Evolutionary conservation across 2,329 filamentous ascomycete species (phyloP).

Genomic region (Diaporthe helianthi): DNA sequence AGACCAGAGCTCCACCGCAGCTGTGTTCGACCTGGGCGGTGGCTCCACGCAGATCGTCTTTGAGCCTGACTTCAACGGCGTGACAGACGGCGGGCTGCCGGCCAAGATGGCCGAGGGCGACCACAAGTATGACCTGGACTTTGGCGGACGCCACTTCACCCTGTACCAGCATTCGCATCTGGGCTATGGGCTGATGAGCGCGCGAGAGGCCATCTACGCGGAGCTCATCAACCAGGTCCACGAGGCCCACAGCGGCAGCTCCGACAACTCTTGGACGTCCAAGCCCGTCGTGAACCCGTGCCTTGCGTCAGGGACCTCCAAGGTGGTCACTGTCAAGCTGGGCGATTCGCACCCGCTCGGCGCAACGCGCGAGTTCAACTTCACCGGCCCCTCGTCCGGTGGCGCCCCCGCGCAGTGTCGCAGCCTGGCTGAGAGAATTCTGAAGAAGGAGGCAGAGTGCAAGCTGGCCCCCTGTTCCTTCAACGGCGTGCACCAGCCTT

Average conservation of each 20-base stretch:
- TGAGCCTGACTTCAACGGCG: conserved; percentile 87
- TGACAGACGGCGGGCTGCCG: conserved; percentile 78
- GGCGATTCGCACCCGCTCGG: conserved; percentile 71
- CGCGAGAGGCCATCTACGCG: conserved; percentile 84
- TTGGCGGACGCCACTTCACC: conserved; percentile 88
- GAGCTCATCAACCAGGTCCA: conserved; percentile 76
- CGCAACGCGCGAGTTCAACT: conserved; percentile 73
- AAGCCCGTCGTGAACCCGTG: conserved; percentile 83
- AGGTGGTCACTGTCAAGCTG: conserved; percentile 76
- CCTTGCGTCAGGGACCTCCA: conserved; percentile 80
- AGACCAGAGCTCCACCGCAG: conserved; percentile 88
- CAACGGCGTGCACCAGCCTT: conserved; percentile 95
- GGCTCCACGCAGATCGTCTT: conserved; percentile 99
- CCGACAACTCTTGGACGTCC: conserved; percentile 70
- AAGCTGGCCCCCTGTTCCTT: conserved; percentile 92
- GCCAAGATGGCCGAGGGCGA: conserved; percentile 86
- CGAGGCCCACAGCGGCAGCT: conserved; percentile 59
- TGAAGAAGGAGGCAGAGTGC: conserved; percentile 86
- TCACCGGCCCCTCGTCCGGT: conserved; percentile 77
- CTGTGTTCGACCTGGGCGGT: conserved; percentile 94
- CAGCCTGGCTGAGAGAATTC: conserved; percentile 85
- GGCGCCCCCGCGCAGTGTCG: conserved; percentile 87
- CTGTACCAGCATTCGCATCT: conserved; percentile 99
- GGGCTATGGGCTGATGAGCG: conserved; percentile 95
- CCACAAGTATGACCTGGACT: conserved; percentile 92